Evolutionary conservation across 2,329 filamentous ascomycete genomes (phyloP), one percentile per base, ranked within the genome.

Genomic region (Aspergillus brunneoviolaceus): DNA sequence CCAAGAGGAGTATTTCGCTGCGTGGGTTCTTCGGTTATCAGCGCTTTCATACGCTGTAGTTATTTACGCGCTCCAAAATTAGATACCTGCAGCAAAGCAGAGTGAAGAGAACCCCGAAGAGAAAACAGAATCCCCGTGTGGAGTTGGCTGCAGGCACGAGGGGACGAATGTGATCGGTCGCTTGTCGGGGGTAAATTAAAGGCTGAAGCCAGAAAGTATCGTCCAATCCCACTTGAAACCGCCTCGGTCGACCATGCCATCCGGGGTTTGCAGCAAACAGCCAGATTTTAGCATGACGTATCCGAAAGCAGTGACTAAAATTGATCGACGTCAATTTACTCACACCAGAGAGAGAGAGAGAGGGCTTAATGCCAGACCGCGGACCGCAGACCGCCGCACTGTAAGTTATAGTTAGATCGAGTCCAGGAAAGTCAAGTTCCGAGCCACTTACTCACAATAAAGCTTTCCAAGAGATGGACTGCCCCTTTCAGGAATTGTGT

Each of bases 131-230:
- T 33, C 33, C 21, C 47, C 35, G 27, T 51, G 39, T 61, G 53
- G 49, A 59, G 53, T 61, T 51, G 21, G 53, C 39, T 57, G 49
- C 27, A 25, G 19, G 51, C 61, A 57, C 54, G 61, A 61, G 56
- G 56, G 39, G 50, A 49, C 47, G 53, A 52, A 63, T 60, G 57
- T 63, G 59, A 60, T 50, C 31, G 45, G 57, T 61, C 59, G 53
- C 25, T 51, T 50, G 49, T 21, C 48, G 48, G 51, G 42, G 47
- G 31, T 58, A n/a, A 21, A 50, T 59, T 55, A 51, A 59, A 53
- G 23, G 50, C 35, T 27, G 23, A 25, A 9, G 14, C 19, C 49
- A 51, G 49, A 35, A 31, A 16, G 39, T 21, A 48, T 21, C 31
- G 45, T 29, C 58, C 31, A 45, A 14, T 39, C 35, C 23, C 11